These are phyloP conservation scores for Plasmodium fragile DNA, from an alignment of 169 alveolate genomes.

Conservation along the genomic window DNA sequence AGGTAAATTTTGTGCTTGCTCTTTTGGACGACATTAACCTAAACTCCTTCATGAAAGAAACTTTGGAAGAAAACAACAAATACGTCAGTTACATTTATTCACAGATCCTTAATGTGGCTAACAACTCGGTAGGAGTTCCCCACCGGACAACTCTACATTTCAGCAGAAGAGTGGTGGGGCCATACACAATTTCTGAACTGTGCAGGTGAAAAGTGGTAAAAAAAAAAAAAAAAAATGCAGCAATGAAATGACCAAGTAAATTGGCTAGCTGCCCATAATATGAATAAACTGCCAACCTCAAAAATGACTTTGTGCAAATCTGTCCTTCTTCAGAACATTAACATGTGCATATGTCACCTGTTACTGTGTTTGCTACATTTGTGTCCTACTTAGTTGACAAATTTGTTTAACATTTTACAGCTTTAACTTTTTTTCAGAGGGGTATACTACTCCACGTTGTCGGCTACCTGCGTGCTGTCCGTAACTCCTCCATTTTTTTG, in stretches of 20 bases:
- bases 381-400: neutral
- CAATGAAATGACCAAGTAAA: neutral
- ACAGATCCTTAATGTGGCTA: constrained; percentile 1
- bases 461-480: neutral
- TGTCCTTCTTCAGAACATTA: neutral
- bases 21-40: constrained; percentile 22
- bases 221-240: neutral
- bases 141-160: neutral
- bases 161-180: constrained; percentile 39
- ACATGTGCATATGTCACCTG: neutral
- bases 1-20: neutral
- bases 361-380: neutral
- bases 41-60: constrained; percentile 30
- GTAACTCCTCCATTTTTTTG: neutral
- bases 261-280: neutral
- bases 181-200: constrained; percentile 59
- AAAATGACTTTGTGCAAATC: neutral
- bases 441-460: neutral
- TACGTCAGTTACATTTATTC: constrained; percentile 15
- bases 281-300: neutral
- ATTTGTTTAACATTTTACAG: neutral
- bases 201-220: constrained; percentile 26
- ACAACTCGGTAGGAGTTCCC: neutral
- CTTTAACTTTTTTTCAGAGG: neutral
- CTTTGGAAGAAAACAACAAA: constrained; percentile 22